Base-by-base conservation (phyloP, 75 land plant species). In the Sequoia sempervirens region DNA sequence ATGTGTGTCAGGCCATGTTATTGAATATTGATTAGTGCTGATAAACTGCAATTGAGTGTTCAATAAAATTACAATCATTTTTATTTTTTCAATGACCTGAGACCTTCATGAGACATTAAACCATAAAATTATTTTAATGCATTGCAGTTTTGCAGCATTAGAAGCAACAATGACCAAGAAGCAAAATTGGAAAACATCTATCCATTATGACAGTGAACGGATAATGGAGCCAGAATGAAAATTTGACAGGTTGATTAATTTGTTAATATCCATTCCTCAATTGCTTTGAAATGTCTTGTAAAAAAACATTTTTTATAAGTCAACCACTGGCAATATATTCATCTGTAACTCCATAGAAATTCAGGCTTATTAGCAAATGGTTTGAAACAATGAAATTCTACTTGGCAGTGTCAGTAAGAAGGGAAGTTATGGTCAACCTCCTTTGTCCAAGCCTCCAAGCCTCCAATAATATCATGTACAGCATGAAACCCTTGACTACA, bases 381-480 rank as follows among this genome's bases (percentile, higher is more conserved):
- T 70, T 70, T 32, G 36, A 70, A 23, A 30, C 15, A 32, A 70
- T 70, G 36, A 32, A 68, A 30, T n/a, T 68, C 34, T 6, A 64
- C 68, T 64, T 4, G 4, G 28, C 68, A 64, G 72, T 68, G 36
- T 79, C 86, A 94, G 73, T 94, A 94, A 34, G 78, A 81, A 70
- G 99, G 99, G 69, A 98, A 98, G 20, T 81, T 86, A 1, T 92
- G 88, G 68, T 98, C 97, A 12, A 98, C 93, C 38, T 96, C 93
- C 58, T 82, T 84, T 14, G 91, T 92, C 99, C 99, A 98, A 1
- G 94, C 86, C 84, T 96, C 95, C 70, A 98, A 70, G 0, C 99
- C 99, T 1, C 99, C 99, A 78, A 91, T 85, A n/a, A 98, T 91
- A 84, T 96, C 99, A 81, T 80, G 87, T 13, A 93, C 98, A 13